Percentiles rank a stretch among this genome's conserved stretches.
Evolutionary conservation across 1,139 yeast species (phyloP).

Genomic region (Pichia sp.): DNA sequence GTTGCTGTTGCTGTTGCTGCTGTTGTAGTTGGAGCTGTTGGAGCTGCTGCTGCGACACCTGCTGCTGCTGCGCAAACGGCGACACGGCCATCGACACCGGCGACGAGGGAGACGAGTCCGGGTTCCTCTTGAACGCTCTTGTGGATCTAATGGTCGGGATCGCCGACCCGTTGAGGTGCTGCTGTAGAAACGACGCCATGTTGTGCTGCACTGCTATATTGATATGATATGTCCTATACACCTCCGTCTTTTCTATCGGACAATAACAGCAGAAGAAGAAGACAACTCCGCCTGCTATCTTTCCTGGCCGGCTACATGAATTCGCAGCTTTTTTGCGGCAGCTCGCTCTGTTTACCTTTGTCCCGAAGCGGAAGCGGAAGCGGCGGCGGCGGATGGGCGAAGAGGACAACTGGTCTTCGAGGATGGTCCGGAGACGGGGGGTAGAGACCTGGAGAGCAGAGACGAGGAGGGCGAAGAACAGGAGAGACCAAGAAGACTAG

Average conservation of each 20-base stretch:
- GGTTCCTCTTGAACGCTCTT: slow-evolving; percentile 28
- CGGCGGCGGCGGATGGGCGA: neutral
- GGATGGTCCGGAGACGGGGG: too few relatives aligned
- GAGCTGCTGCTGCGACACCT: slow-evolving; percentile 12
- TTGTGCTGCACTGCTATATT: neutral
- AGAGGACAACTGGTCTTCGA: neutral
- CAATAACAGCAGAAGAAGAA: neutral
- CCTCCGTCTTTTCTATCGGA: too few relatives aligned
- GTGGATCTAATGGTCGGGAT: slow-evolving; percentile 30
- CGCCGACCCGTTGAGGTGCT: slow-evolving; percentile 26
- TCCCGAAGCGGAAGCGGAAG: neutral
- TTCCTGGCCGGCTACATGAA: neutral
- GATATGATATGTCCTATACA: too few relatives aligned
- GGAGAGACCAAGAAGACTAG: neutral
- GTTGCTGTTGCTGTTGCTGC: slow-evolving; percentile 26
- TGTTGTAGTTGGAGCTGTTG: neutral
- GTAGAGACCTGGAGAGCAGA: neutral
- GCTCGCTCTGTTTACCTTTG: neutral
- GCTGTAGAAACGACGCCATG: slow-evolving; percentile 26
- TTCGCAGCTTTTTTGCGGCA: neutral
- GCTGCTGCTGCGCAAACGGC: neutral
- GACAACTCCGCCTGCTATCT: neutral
- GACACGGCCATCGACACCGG: slow-evolving; percentile 19
- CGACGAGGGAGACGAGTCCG: slow-evolving; percentile 24
- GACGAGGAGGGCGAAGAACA: neutral